Evolutionary conservation across 345 rosid species (phyloP).

Genomic region (Gynandropsis gynandra): DNA sequence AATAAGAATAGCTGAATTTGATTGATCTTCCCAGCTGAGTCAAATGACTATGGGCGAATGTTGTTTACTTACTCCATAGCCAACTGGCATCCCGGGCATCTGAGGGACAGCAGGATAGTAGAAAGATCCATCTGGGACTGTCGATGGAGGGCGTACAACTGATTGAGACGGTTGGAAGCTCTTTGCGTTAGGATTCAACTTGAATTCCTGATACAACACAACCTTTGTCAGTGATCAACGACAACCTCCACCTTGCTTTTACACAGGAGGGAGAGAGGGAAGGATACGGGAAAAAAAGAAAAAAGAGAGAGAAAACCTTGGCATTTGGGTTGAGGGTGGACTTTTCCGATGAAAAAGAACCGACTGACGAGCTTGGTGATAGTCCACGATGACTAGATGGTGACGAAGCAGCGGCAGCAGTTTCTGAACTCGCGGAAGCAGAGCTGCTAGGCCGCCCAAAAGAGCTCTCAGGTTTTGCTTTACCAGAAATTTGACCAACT

Average conservation of each 20-base stretch:
- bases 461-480: constrained; percentile 34
- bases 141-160: constrained; percentile 56
- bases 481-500: constrained; percentile 35
- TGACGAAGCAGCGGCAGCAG: constrained; percentile 28
- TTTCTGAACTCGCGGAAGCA: constrained; percentile 54
- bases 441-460: constrained; percentile 53
- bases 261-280: background rate
- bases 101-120: constrained; percentile 57
- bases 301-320: constrained; percentile 44
- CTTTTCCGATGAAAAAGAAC: constrained; percentile 71
- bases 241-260: background rate
- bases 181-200: constrained; percentile 86
- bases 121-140: constrained; percentile 52
- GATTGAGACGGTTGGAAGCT: constrained; percentile 68
- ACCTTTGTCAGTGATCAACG: background rate
- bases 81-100: constrained; percentile 64
- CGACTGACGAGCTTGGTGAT: constrained; percentile 79
- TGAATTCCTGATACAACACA: constrained; percentile 68
- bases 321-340: constrained; percentile 75
- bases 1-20: background rate
- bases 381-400: constrained; percentile 47
- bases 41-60: background rate
- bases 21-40: background rate
- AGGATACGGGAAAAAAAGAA: background rate
- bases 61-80: constrained; percentile 56